phyloP scores from a whole-genome alignment of 2,329 filamentous ascomycete species.

The Stromatinia cepivora region DNA sequence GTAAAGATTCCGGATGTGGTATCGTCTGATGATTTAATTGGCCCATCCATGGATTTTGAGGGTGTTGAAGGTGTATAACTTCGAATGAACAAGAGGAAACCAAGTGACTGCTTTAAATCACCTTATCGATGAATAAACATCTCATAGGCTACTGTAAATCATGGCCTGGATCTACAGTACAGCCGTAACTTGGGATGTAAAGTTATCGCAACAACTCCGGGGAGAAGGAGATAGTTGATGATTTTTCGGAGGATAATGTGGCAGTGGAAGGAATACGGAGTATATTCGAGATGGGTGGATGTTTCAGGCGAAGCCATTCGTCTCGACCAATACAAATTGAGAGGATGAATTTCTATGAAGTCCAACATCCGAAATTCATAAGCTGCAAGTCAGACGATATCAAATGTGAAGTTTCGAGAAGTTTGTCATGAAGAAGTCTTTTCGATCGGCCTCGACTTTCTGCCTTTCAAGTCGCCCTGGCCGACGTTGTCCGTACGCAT shows the following conservation, averaged over 20 bases:
- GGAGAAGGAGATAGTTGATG: slow-evolving; percentile 4
- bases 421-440: not conserved
- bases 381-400: not conserved
- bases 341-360: not conserved
- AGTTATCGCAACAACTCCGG: not conserved
- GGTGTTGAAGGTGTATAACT: slow-evolving; percentile 11
- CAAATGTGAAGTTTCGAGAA: not conserved
- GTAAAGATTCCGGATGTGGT: slow-evolving; percentile 8
- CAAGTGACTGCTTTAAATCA: not conserved
- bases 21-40: slow-evolving; percentile 10
- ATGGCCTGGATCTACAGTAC: slow-evolving; percentile 2
- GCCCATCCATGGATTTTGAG: not conserved
- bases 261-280: slow-evolving; percentile 2
- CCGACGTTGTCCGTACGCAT: not conserved
- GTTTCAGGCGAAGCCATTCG: slow-evolving; percentile 21
- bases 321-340: slow-evolving; percentile 1
- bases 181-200: not conserved
- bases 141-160: not conserved
- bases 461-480: slow-evolving; percentile 1
- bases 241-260: slow-evolving; percentile 12
- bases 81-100: not conserved
- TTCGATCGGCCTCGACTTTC: slow-evolving; percentile 7
- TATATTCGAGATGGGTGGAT: slow-evolving; percentile 16
- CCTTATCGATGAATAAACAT: slow-evolving; percentile 3
- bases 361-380: not conserved